These are phyloP conservation scores for Populus euphratica DNA, from an alignment of 345 rosid species.

Conservation along the genomic window DNA sequence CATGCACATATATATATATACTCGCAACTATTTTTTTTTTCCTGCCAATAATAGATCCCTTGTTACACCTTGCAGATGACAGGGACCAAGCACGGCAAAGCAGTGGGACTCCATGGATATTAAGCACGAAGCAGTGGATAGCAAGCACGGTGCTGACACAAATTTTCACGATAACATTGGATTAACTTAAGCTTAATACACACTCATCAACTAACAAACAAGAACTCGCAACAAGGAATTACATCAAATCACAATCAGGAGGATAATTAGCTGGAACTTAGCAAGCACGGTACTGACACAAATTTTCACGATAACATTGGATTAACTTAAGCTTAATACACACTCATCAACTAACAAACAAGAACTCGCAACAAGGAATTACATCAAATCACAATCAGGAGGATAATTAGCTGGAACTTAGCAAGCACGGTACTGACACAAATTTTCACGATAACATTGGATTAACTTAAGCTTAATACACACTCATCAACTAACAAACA, in stretches of 20 bases:
- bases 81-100: too few species aligned
- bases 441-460: background rate
- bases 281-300: too few species aligned
- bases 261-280: background rate
- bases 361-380: background rate
- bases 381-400: background rate
- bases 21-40: too few species aligned
- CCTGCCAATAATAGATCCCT: too few species aligned
- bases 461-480: background rate
- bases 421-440: too few species aligned
- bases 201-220: background rate
- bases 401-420: background rate
- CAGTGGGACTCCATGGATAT: too few species aligned
- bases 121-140: too few species aligned
- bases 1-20: too few species aligned
- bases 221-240: background rate
- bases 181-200: background rate
- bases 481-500: background rate
- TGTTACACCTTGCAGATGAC: too few species aligned
- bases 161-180: background rate
- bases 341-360: background rate
- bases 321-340: background rate
- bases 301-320: background rate
- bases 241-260: background rate
- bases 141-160: too few species aligned